Evolutionary conservation across 495 filamentous ascomycete species (phyloP).

Genomic region (Durotheca rogersii): DNA sequence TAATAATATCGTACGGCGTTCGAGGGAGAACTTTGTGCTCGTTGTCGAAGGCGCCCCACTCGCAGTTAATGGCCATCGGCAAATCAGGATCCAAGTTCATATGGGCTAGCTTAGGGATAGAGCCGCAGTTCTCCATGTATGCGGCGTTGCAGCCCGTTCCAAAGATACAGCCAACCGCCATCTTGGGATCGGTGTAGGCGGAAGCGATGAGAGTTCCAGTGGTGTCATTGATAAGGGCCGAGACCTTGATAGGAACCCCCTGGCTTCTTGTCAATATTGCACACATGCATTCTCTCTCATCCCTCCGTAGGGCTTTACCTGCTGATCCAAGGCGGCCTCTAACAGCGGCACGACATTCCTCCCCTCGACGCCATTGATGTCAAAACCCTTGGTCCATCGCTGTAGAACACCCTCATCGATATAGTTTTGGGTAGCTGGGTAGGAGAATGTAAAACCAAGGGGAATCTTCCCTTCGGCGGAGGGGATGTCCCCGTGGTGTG

Average conservation of each 20-base stretch:
- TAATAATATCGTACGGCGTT: constrained; percentile 78
- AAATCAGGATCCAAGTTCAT: constrained; percentile 86
- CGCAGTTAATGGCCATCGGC: constrained; percentile 98
- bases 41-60: constrained; percentile 98
- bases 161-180: constrained; percentile 97
- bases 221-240: constrained; percentile 95
- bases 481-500: constrained; percentile 71
- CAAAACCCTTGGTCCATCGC: constrained; percentile 98
- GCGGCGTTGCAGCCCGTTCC: constrained; percentile 98
- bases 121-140: constrained; percentile 92
- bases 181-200: constrained; percentile 84
- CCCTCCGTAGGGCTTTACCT: constrained; percentile 53
- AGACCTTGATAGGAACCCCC: constrained; percentile 90
- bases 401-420: constrained; percentile 95
- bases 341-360: constrained; percentile 92
- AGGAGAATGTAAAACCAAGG: constrained; percentile 97
- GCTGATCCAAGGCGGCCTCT: constrained; percentile 74
- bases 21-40: constrained; percentile 89
- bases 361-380: constrained; percentile 94
- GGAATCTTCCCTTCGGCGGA: constrained; percentile 64
- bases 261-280: constrained; percentile 33
- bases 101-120: constrained; percentile 90
- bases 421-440: constrained; percentile 93
- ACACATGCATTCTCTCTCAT: constrained; percentile 14
- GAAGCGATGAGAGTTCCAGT: constrained; percentile 99